These are phyloP conservation scores for Thermothielavioides terrestris DNA, from an alignment of 495 filamentous ascomycete genomes.

Conservation along the genomic window DNA sequence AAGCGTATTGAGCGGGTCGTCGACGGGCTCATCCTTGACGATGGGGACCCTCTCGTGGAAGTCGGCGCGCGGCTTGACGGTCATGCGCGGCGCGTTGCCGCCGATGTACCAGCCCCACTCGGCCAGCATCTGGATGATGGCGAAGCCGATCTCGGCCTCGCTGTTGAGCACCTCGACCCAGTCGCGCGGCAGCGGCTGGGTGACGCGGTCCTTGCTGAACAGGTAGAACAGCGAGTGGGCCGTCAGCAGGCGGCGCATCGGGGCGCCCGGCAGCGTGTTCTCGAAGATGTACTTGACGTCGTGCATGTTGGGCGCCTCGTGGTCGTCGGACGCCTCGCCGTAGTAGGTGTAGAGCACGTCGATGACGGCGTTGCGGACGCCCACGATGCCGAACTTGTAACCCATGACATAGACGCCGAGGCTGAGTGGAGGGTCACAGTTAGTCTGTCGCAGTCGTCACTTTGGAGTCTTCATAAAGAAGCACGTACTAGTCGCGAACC, in stretches of 20 bases:
- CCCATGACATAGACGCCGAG: constrained; percentile 24
- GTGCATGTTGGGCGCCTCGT: constrained; percentile 5
- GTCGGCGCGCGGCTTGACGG: constrained; percentile 12
- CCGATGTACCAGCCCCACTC: constrained; percentile 26
- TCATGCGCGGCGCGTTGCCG: constrained; percentile 20
- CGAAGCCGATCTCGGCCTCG: constrained; percentile 4
- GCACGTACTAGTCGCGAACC: constrained; percentile 23
- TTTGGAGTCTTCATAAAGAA: too few relatives aligned
- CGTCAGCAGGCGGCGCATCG: constrained; percentile 18
- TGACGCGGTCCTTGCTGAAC: constrained; percentile 11
- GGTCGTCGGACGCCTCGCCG: constrained; percentile 4
- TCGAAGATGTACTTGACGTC: constrained; percentile 22
- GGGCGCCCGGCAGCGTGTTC: constrained; percentile 11
- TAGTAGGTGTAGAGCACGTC: constrained; percentile 16
- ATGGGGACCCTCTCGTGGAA: constrained; percentile 17
- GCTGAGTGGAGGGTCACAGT: not conserved
- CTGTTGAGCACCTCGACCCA: constrained; percentile 12
- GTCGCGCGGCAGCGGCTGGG: constrained; percentile 5
- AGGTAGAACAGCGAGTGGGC: constrained; percentile 19
- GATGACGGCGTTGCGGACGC: constrained; percentile 15
- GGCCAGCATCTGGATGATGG: constrained; percentile 19
- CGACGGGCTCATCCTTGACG: constrained; percentile 1
- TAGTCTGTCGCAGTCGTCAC: too few relatives aligned
- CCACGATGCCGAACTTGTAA: constrained; percentile 14
- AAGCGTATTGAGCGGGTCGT: not conserved